Evolutionary conservation across 2,329 filamentous ascomycete genomes (phyloP).

Genomic region (Penicillium sp.): DNA sequence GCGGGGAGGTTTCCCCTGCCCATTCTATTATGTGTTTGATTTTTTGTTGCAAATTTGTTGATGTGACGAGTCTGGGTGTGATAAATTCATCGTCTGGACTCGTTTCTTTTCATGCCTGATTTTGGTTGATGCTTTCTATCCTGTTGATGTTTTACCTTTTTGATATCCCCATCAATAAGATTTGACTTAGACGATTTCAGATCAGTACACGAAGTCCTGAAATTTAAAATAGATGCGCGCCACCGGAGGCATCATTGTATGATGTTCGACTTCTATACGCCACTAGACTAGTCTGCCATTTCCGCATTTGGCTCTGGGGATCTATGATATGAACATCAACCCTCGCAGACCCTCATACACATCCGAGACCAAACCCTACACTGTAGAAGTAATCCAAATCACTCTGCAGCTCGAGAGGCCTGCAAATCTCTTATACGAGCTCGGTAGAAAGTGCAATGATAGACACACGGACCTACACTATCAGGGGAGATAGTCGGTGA

Average conservation of each 20-base stretch:
- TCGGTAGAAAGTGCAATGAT: too few species aligned
- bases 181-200: constrained; percentile 14
- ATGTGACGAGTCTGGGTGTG: background rate
- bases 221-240: background rate
- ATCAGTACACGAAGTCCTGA: background rate
- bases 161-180: constrained; percentile 30
- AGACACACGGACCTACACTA: too few species aligned
- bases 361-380: too few species aligned
- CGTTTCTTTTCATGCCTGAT: constrained; percentile 9
- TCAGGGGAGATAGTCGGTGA: background rate
- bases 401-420: too few species aligned
- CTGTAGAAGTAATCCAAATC: too few species aligned
- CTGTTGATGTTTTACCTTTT: constrained; percentile 21
- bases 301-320: too few species aligned
- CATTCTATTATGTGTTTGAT: constrained; percentile 7
- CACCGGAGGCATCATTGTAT: too few species aligned
- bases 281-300: too few species aligned
- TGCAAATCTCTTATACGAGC: too few species aligned
- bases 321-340: too few species aligned
- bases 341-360: too few species aligned
- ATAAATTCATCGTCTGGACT: background rate
- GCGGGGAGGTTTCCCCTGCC: constrained; percentile 5
- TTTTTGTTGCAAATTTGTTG: constrained; percentile 6
- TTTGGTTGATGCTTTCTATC: constrained; percentile 9
- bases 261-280: too few species aligned